phyloP scores from a whole-genome alignment of 169 alveolate genomes.

The Babesia ovis region DNA sequence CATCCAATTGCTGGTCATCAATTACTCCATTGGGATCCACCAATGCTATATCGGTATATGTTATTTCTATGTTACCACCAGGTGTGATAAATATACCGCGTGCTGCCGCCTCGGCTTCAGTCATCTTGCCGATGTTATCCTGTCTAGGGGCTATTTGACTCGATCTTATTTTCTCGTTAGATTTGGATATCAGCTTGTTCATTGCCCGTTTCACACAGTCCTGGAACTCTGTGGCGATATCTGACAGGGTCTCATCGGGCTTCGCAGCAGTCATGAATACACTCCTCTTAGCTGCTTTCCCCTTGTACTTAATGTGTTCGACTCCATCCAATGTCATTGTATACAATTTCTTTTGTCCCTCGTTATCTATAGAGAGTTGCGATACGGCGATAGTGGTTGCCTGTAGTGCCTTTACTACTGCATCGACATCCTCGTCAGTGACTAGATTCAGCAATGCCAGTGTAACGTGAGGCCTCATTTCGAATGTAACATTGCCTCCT shows the following conservation, averaged over 20 bases:
- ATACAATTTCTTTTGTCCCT: conserved; percentile 19
- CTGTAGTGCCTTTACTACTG: conserved; percentile 54
- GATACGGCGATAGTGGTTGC: conserved; percentile 50
- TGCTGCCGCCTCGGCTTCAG: conserved; percentile 63
- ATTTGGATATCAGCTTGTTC: conserved; percentile 4
- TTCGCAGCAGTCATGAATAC: conserved; percentile 48
- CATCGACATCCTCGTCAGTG: conserved; percentile 57
- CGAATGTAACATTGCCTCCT: conserved; percentile 38
- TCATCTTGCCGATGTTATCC: conserved; percentile 21
- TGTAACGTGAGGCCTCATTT: conserved; percentile 61
- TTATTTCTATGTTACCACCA: conserved; percentile 52
- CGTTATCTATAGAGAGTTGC: conserved; percentile 19
- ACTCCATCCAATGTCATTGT: conserved; percentile 36
- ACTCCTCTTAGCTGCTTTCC: conserved; percentile 48
- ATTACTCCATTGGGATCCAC: conserved; percentile 44
- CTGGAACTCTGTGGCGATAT: conserved; percentile 61
- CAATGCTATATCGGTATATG: conserved; percentile 44
- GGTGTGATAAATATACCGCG: conserved; percentile 48
- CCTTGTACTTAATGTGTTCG: conserved; percentile 46
- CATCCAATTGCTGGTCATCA: conserved; percentile 6
- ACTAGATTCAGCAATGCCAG: conserved; percentile 62
- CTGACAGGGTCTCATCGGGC: conserved; percentile 34
- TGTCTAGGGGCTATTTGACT: not conserved
- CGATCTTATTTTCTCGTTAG: not conserved
- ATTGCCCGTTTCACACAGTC: conserved; percentile 44